These are phyloP conservation scores for Teunomyces tritomae DNA, from an alignment of 805 yeast species.

Conservation along the genomic window DNA sequence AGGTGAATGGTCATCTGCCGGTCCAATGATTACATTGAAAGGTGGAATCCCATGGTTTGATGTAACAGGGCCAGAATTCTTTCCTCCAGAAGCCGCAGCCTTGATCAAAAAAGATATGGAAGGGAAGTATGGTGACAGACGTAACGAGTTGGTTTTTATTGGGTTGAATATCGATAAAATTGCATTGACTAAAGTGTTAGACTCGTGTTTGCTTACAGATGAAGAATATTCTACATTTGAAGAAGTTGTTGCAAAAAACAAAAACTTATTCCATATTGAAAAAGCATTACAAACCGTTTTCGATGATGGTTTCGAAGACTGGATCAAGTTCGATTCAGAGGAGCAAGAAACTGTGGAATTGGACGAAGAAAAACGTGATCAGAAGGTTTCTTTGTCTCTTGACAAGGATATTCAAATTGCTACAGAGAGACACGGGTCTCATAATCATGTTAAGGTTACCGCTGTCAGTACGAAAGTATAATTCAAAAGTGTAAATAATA, in stretches of 20 bases:
- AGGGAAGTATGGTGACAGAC: constrained; percentile 41
- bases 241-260: constrained; percentile 22
- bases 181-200: constrained; percentile 27
- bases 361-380: not conserved
- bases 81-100: constrained; percentile 30
- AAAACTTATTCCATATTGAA: constrained; percentile 30
- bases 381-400: not conserved
- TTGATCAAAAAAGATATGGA: constrained; percentile 35
- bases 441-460: constrained; percentile 6
- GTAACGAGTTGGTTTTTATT: constrained; percentile 46
- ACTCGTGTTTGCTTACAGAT: constrained; percentile 39
- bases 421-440: constrained; percentile 7
- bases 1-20: constrained; percentile 47
- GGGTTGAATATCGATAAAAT: constrained; percentile 34
- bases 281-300: constrained; percentile 23
- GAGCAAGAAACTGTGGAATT: not conserved
- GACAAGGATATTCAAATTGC: not conserved
- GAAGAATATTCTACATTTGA: constrained; percentile 31
- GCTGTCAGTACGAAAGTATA: constrained; percentile 2
- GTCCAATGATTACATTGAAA: constrained; percentile 38
- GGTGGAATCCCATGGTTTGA: constrained; percentile 46
- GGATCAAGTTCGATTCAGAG: constrained; percentile 26
- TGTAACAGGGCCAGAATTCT: constrained; percentile 28
- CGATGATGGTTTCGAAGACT: constrained; percentile 45
- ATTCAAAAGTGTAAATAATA: not conserved